Conservation (phyloP, 2,329 filamentous ascomycete genomes). For the Fusarium sterilihyphosum region DNA sequence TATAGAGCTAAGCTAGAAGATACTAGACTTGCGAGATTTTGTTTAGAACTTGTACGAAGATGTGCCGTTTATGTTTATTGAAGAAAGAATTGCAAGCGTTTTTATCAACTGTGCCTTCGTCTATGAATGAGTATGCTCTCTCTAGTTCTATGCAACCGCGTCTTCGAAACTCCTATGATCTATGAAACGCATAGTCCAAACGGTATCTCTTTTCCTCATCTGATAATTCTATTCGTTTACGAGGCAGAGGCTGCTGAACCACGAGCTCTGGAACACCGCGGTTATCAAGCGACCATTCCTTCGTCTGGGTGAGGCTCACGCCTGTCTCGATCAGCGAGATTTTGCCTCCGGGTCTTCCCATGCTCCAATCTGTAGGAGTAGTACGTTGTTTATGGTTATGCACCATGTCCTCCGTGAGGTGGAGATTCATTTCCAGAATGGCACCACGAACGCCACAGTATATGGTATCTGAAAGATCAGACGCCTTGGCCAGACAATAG, state of each 20-base stretch:
- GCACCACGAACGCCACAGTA: conserved; percentile 61
- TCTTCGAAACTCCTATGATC: conserved; percentile 22
- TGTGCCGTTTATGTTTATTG: background rate
- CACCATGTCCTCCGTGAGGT: conserved; percentile 40
- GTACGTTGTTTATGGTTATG: conserved; percentile 7
- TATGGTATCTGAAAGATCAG: conserved; percentile 58
- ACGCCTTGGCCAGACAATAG: conserved; percentile 59
- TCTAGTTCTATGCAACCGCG: background rate
- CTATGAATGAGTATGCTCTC: conserved; percentile 3
- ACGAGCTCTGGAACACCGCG: conserved; percentile 41
- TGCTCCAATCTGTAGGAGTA: conserved; percentile 41
- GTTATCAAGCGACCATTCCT: conserved; percentile 32
- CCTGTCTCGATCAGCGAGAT: conserved; percentile 47
- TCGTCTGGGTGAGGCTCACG: conserved; percentile 39
- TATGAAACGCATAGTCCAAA: conserved; percentile 38
- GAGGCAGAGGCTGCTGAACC: conserved; percentile 23
- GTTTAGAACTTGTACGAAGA: conserved; percentile 13
- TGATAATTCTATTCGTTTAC: background rate
- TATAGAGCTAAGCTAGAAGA: conserved; percentile 52
- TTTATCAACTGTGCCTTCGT: background rate
- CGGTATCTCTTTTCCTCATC: conserved; percentile 29
- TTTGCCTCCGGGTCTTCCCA: conserved; percentile 30
- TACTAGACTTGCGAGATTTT: conserved; percentile 10
- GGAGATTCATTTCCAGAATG: conserved; percentile 55
- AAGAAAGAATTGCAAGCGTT: conserved; percentile 9